Conservation (phyloP, 2,329 filamentous ascomycete genomes). For the Calonectria multiphialidica region DNA sequence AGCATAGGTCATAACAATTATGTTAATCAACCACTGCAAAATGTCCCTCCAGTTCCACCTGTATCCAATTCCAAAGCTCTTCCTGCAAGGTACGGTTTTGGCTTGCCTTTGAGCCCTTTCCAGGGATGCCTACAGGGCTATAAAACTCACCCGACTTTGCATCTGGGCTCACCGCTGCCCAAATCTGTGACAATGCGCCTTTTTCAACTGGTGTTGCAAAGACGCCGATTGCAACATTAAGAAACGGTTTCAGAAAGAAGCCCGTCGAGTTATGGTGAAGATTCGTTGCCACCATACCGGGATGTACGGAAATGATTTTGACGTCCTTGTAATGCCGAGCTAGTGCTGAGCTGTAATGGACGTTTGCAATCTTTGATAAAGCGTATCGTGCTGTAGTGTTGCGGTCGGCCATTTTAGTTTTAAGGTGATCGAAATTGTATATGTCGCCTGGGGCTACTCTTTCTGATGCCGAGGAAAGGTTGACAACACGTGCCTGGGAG, state of each 20-base stretch:
- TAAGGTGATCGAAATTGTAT: neutral
- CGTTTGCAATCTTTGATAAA: neutral
- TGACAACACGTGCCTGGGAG: neutral
- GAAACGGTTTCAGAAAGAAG: constrained; percentile 8
- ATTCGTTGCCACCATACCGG: constrained; percentile 18
- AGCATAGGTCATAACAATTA: too few relatives aligned
- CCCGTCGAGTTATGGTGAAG: constrained; percentile 8
- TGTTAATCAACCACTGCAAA: too few relatives aligned
- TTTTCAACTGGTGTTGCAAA: neutral
- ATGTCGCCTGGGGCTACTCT: neutral
- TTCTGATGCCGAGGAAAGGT: neutral
- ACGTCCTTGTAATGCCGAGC: neutral
- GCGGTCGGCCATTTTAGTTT: neutral
- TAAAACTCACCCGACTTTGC: neutral
- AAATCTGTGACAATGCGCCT: constrained; percentile 9
- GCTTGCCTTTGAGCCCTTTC: neutral
- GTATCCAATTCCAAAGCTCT: constrained; percentile 6
- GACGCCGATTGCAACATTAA: neutral
- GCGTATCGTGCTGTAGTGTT: neutral
- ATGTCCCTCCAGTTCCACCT: neutral
- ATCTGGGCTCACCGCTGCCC: constrained; percentile 15
- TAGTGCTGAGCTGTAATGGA: neutral
- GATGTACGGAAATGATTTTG: constrained; percentile 3
- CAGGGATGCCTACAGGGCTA: neutral
- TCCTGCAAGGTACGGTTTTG: neutral